These are phyloP conservation scores for Tylopilus felleus DNA, from an alignment of 768 basidiomycete genomes.

Conservation along the genomic window DNA sequence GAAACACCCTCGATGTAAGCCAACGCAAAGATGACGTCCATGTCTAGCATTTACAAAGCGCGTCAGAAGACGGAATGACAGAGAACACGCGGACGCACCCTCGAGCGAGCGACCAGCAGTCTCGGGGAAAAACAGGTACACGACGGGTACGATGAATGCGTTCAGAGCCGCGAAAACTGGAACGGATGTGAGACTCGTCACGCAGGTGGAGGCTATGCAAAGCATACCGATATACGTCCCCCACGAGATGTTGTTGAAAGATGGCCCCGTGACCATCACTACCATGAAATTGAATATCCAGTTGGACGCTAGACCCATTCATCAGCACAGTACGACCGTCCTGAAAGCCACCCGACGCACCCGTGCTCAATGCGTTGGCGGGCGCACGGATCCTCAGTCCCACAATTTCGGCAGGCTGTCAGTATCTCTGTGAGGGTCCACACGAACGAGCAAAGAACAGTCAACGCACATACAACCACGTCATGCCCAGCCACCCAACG, in stretches of 20 bases:
- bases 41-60: slow-evolving; percentile 26
- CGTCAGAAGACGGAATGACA: neutral
- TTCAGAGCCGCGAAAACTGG: slow-evolving; percentile 55
- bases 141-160: slow-evolving; percentile 52
- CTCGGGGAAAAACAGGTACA: slow-evolving; percentile 62
- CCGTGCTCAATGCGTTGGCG: slow-evolving; percentile 62
- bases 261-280: slow-evolving; percentile 59
- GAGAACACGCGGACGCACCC: slow-evolving; percentile 28
- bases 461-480: slow-evolving; percentile 59
- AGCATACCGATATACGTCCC: slow-evolving; percentile 53
- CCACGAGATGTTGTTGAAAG: slow-evolving; percentile 58
- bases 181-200: neutral
- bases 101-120: slow-evolving; percentile 58
- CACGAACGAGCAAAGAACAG: neutral
- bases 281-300: slow-evolving; percentile 60
- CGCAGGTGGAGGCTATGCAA: neutral
- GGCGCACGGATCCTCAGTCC: slow-evolving; percentile 59
- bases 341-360: slow-evolving; percentile 5
- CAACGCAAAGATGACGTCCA: slow-evolving; percentile 47
- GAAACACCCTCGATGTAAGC: slow-evolving; percentile 45
- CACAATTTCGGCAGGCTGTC: slow-evolving; percentile 62
- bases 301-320: slow-evolving; percentile 30
- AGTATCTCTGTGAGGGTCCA: neutral
- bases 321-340: neutral
- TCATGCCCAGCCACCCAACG: slow-evolving; percentile 68